These are phyloP conservation scores for Zymoseptoria brevis DNA, from an alignment of 2,329 filamentous ascomycete genomes.

Conservation along the genomic window DNA sequence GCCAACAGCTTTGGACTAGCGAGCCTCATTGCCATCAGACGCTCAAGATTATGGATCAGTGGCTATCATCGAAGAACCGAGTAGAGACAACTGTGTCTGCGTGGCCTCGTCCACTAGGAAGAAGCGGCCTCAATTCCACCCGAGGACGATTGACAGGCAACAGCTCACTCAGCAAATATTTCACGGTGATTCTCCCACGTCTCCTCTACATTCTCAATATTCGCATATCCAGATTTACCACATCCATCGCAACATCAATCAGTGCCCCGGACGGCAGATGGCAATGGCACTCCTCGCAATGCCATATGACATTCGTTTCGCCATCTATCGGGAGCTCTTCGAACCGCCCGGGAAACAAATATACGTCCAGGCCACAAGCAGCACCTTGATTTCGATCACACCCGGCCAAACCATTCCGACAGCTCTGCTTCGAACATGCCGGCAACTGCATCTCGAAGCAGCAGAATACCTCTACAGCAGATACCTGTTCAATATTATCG, in stretches of 20 bases:
- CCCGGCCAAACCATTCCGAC: constrained; percentile 8
- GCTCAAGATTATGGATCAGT: too few relatives aligned
- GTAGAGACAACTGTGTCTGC: neutral
- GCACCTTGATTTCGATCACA: constrained; percentile 8
- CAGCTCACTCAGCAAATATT: neutral
- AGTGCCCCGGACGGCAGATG: neutral
- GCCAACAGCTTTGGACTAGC: too few relatives aligned
- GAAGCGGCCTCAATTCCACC: neutral
- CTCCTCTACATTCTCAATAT: neutral
- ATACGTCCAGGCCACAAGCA: constrained; percentile 20
- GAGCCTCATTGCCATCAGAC: too few relatives aligned
- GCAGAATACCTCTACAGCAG: constrained; percentile 24
- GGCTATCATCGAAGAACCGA: neutral
- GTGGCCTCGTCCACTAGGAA: neutral
- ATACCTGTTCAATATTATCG: constrained; percentile 29
- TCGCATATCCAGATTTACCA: neutral
- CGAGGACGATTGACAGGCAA: neutral
- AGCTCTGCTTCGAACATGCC: constrained; percentile 14
- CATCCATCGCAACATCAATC: neutral
- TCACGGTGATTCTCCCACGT: neutral
- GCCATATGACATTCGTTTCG: constrained; percentile 25
- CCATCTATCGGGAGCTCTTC: constrained; percentile 27
- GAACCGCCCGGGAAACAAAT: constrained; percentile 18
- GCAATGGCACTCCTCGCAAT: constrained; percentile 14
- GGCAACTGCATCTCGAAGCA: constrained; percentile 18